Conservation (phyloP, 73 alveolate genomes). For the Symbiodinium natans region DNA sequence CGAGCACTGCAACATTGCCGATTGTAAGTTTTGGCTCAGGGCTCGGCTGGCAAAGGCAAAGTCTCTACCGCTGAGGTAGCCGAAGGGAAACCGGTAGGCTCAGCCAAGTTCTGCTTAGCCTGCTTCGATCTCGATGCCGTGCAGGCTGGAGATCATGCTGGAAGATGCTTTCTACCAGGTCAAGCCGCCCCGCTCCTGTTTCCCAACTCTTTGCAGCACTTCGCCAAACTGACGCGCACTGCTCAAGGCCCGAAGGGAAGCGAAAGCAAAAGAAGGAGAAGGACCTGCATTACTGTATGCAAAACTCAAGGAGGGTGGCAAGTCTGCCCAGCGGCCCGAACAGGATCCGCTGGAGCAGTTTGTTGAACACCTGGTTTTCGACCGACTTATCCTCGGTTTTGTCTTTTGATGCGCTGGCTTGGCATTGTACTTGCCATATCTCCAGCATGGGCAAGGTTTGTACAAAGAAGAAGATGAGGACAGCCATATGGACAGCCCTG, state of each 20-base stretch:
- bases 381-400: background rate
- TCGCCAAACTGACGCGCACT: background rate
- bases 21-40: too few species aligned
- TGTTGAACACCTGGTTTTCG: conserved; percentile 77
- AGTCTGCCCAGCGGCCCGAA: background rate
- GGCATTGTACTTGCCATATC: too few species aligned
- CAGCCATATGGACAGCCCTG: too few species aligned
- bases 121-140: background rate
- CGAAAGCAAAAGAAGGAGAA: conserved; percentile 89
- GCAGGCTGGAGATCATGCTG: conserved; percentile 91
- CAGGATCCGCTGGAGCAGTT: conserved; percentile 88
- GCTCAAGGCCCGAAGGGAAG: conserved; percentile 82
- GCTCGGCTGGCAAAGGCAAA: conserved; percentile 73
- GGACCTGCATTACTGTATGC: background rate
- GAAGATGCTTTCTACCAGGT: conserved; percentile 94
- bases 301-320: background rate
- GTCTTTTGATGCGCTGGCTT: background rate
- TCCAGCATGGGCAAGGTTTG: conserved; percentile 19
- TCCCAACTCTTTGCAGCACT: too few species aligned
- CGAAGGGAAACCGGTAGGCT: background rate
- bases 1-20: too few species aligned
- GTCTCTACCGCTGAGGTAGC: conserved; percentile 55
- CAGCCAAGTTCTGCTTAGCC: background rate
- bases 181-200: conserved; percentile 31
- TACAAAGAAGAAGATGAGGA: conserved; percentile 87